phyloP scores from a whole-genome alignment of 768 basidiomycete species.

The Wakefieldia striispora region DNA sequence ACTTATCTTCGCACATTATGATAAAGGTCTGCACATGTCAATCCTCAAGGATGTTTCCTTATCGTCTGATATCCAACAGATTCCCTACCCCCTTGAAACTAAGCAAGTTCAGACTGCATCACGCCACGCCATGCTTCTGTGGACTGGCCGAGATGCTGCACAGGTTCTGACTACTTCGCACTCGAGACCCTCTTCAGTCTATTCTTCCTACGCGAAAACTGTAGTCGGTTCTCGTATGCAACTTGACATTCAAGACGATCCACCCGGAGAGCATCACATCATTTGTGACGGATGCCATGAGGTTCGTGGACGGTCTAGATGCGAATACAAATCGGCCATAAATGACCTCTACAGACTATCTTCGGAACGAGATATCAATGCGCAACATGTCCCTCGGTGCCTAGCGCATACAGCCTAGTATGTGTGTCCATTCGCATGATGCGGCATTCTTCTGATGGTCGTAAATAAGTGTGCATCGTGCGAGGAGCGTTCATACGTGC shows the following conservation, averaged over 20 bases:
- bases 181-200: constrained; percentile 55
- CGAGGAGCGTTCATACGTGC: constrained; percentile 69
- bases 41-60: background rate
- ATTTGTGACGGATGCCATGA: constrained; percentile 60
- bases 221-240: constrained; percentile 53
- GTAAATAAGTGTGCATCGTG: constrained; percentile 69
- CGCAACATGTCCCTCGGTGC: constrained; percentile 79
- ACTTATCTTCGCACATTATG: constrained; percentile 85
- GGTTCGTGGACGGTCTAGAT: constrained; percentile 37
- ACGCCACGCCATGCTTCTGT: constrained; percentile 67
- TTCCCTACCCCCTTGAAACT: constrained; percentile 78
- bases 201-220: constrained; percentile 65
- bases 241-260: constrained; percentile 29
- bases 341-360: constrained; percentile 50
- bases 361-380: constrained; percentile 85
- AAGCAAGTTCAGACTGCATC: constrained; percentile 76
- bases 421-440: constrained; percentile 1
- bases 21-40: constrained; percentile 67
- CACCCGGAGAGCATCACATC: constrained; percentile 52
- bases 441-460: background rate
- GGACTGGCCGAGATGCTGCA: constrained; percentile 74
- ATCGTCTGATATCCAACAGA: constrained; percentile 43
- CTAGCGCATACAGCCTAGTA: constrained; percentile 73
- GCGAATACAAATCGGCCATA: background rate
- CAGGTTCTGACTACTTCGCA: constrained; percentile 48